Evolutionary conservation across 495 filamentous ascomycete genomes (phyloP).

Genomic region (Xylaria longipes): DNA sequence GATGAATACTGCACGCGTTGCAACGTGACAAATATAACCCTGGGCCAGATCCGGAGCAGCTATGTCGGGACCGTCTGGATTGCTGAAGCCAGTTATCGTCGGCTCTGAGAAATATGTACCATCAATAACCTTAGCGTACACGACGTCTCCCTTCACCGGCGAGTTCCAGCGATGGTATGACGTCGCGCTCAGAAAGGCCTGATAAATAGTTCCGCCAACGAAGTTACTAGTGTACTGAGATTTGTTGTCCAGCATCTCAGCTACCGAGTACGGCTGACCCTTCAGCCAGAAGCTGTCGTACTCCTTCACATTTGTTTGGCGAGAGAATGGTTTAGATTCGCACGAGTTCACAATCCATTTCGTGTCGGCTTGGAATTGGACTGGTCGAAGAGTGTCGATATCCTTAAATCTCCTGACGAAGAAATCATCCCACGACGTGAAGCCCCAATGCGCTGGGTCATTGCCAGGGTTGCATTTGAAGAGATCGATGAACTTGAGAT

Average conservation of each 20-base stretch:
- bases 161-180: conserved; percentile 67
- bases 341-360: conserved; percentile 62
- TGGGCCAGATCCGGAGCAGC: conserved; percentile 39
- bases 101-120: conserved; percentile 68
- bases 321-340: conserved; percentile 57
- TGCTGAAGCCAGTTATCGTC: conserved; percentile 51
- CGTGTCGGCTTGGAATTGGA: conserved; percentile 44
- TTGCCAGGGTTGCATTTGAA: conserved; percentile 46
- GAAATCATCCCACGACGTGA: conserved; percentile 68
- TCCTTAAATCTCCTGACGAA: conserved; percentile 60
- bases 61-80: conserved; percentile 38
- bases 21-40: conserved; percentile 57
- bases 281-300: conserved; percentile 62
- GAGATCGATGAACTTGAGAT: conserved; percentile 45
- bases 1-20: conserved; percentile 60
- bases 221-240: conserved; percentile 39
- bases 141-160: conserved; percentile 57
- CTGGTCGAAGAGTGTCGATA: conserved; percentile 53
- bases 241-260: conserved; percentile 53
- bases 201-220: conserved; percentile 62
- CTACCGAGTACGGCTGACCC: conserved; percentile 58
- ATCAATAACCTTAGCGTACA: conserved; percentile 50
- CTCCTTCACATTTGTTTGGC: conserved; percentile 41
- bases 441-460: conserved; percentile 51
- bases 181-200: conserved; percentile 60